Evolutionary conservation across 805 yeast species (phyloP).

Genomic region (Metschnikowia amazonensis): DNA sequence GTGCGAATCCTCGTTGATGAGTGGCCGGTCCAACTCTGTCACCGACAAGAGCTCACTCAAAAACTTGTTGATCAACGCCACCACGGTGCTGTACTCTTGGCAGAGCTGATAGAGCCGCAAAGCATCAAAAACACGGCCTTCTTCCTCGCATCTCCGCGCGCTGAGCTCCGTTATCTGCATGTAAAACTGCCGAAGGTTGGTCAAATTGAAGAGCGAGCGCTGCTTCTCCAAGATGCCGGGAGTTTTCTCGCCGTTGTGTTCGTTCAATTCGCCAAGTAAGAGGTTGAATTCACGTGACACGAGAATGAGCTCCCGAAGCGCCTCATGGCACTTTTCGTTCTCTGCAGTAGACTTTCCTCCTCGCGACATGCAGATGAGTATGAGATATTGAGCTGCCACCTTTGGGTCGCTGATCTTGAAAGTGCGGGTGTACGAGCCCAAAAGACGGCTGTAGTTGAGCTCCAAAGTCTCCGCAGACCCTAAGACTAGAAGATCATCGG

Average conservation of each 20-base stretch:
- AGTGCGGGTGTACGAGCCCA: constrained; percentile 77
- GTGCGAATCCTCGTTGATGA: constrained; percentile 39
- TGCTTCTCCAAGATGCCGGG: constrained; percentile 85
- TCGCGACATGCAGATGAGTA: constrained; percentile 56
- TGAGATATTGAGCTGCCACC: constrained; percentile 86
- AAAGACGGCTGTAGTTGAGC: constrained; percentile 54
- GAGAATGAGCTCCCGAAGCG: constrained; percentile 77
- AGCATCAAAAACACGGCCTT: constrained; percentile 84
- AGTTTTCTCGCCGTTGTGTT: constrained; percentile 61
- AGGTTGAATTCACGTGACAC: constrained; percentile 81
- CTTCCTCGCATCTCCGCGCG: constrained; percentile 84
- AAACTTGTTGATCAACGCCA: constrained; percentile 66
- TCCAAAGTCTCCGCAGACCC: constrained; percentile 32
- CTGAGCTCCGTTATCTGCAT: constrained; percentile 76
- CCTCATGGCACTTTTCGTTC: constrained; percentile 62
- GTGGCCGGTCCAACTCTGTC: constrained; percentile 62
- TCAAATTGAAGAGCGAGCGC: constrained; percentile 57
- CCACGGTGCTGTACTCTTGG: constrained; percentile 81
- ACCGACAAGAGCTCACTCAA: constrained; percentile 74
- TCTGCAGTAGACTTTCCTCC: constrained; percentile 41
- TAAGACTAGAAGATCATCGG: constrained; percentile 34
- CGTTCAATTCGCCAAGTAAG: constrained; percentile 77
- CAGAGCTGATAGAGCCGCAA: constrained; percentile 81
- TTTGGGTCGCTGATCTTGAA: constrained; percentile 85
- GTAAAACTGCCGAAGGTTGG: constrained; percentile 56